Evolutionary conservation across 208 protist species (phyloP), one percentile per base, ranked within the genome.

Genomic region (Vickermania spadyakhi): DNA sequence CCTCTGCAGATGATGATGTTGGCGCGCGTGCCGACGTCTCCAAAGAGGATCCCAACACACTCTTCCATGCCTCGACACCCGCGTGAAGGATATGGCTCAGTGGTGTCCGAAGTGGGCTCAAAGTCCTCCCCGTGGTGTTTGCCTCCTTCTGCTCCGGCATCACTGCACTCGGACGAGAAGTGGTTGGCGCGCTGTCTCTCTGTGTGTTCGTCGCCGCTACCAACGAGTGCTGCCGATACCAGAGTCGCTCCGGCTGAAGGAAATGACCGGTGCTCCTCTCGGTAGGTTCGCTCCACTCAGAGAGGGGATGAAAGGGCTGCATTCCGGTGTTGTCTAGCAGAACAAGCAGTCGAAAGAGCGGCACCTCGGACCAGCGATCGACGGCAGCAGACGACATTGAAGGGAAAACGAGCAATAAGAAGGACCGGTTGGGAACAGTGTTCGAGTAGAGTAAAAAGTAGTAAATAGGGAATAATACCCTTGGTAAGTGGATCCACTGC

Each of bases 291-390:
- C 2, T 13, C 1, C 78, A 42, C 23, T 76, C 69, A 2, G 58
- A 31, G n/a, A 41, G 31, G 4, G 89, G 55, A 11, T 73, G 69
- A 58, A 94, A 91, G 0, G 63, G 25, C 60, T 94, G 87, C 3
- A 76, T 50, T 18, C 80, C 82, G n/a, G 77, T 79, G 68, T 78
- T 81, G 69, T 94, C 87, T 2, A 94, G 72, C 49, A 94, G 91
- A 0, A 79, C 87, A 2, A 94, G 70, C 2, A 91, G 45, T 21
- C 87, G 84, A 67, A 91, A 91, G 1, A 94, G 63, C 0, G 80
- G 64, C 52, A 91, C 84, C 0, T 52, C 27, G n/a, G 70, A 64
- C 74, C 77, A 90, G 45, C 53, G 49, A n/a, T 52, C 56, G 1
- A 62, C 72, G 13, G 41, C 18, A 49, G 41, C 41, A n/a, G n/a